Base-by-base conservation (phyloP, 805 yeast genomes). In the Zygosaccharomyces rouxii region DNA sequence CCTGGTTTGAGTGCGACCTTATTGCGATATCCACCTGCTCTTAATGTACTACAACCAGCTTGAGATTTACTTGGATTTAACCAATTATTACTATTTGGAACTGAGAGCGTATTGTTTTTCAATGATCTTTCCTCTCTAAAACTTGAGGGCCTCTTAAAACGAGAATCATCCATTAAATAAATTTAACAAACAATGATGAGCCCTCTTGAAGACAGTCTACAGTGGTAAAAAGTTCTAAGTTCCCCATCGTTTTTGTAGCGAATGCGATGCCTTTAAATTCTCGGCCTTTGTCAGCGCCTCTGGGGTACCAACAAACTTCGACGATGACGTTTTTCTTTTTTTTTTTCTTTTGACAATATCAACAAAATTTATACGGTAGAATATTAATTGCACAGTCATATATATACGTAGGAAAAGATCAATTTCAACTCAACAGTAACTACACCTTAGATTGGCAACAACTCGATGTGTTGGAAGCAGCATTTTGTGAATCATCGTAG, bases 1-100 rank as follows among this genome's bases (percentile, higher is more conserved):
- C 67, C 73, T 18, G 64, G 69, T 49, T 56, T 63, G 44, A 67
- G 59, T 52, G 55, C 71, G 52, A 66, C 72, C 59, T 56, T 71
- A 39, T 51, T 55, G 14, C 64, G 47, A 35, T 53, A 55, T 0
- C 61, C 62, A 29, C 64, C 61, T 7, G 55, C 46, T 23, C 52
- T 50, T 16, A 56, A 42, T 6, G 58, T 55, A 39, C 56, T 53
- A 43, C 57, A 53, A 7, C 59, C 58, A n/a, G 55, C 54, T 41
- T 51, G 57, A 11, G 46, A 22, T 5, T 48, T 43, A 2, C 19
- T n/a, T 21, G 51, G 35, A 22, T 29, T 43, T 18, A 42, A 38
- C 7, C 41, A 37, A 9, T 43, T 29, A 22, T 18, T 10, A 29
- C 31, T 10, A 7, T 28, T 28, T 13, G 26, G 41, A 23, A 44